Conservation (phyloP, 2,329 filamentous ascomycete species). For the Leptographium radiaticola region DNA sequence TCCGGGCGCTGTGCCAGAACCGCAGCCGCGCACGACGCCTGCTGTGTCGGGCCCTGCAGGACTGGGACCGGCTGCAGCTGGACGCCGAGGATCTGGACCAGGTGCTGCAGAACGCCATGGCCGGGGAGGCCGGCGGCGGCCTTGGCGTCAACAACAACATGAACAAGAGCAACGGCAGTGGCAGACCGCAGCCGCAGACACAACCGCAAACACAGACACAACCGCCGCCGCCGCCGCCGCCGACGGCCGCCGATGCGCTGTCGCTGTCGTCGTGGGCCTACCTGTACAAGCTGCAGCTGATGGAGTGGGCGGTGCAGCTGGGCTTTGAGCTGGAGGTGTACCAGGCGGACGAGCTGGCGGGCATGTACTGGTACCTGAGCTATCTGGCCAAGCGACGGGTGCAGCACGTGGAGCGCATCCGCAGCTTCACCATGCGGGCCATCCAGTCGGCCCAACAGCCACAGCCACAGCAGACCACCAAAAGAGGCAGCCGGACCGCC, state of each 20-base stretch:
- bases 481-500: not conserved
- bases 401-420: conserved; percentile 61
- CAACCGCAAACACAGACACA: conserved; percentile 19
- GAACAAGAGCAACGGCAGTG: not conserved
- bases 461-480: not conserved
- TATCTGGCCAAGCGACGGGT: conserved; percentile 56
- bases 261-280: conserved; percentile 82
- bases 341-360: conserved; percentile 66
- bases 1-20: conserved; percentile 79
- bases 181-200: conserved; percentile 17
- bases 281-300: conserved; percentile 76
- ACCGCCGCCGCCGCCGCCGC: too few relatives aligned
- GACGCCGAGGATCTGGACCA: conserved; percentile 70
- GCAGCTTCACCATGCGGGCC: conserved; percentile 42
- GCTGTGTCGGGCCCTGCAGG: conserved; percentile 69
- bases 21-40: conserved; percentile 77
- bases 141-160: too few relatives aligned
- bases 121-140: not conserved
- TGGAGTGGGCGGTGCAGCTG: conserved; percentile 78
- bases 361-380: conserved; percentile 86
- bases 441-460: conserved; percentile 19
- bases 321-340: conserved; percentile 93
- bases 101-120: conserved; percentile 46
- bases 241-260: conserved; percentile 29
- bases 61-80: conserved; percentile 47